Percentiles rank a stretch among this genome's conserved stretches.
phyloP scores from a whole-genome alignment of 116 monocot species.

The Dioscorea cayenensis region DNA sequence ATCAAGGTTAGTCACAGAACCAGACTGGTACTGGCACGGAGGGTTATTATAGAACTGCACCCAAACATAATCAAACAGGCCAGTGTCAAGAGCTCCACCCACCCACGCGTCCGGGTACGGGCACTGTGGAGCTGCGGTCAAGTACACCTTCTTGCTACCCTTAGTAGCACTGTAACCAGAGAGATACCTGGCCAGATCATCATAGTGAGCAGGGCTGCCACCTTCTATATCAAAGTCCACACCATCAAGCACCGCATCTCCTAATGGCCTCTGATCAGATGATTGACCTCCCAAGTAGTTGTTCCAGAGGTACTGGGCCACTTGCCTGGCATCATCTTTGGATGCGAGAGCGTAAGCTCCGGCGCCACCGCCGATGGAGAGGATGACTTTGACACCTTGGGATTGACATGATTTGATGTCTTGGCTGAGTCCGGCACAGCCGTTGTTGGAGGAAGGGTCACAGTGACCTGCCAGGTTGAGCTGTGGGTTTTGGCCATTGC shows the following conservation, averaged over 20 bases:
- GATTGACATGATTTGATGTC: neutral
- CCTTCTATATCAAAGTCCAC: conserved; percentile 11
- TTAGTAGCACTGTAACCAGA: neutral
- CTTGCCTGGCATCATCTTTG: neutral
- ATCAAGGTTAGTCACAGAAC: neutral
- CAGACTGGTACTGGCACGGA: conserved; percentile 12
- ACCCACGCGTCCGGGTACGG: conserved; percentile 8
- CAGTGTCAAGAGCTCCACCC: neutral
- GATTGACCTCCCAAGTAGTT: neutral
- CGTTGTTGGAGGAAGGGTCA: neutral
- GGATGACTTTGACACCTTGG: neutral
- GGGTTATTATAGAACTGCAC: conserved; percentile 18
- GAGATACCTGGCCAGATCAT: conserved; percentile 7
- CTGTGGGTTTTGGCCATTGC: neutral
- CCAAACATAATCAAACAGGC: conserved; percentile 12
- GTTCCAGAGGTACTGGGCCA: neutral
- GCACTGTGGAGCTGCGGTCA: conserved; percentile 11
- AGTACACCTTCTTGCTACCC: conserved; percentile 10
- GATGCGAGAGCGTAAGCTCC: neutral
- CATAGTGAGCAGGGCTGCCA: conserved; percentile 1
- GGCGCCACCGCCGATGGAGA: neutral
- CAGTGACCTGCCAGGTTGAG: neutral
- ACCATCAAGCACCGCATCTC: conserved; percentile 6
- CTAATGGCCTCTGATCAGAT: neutral
- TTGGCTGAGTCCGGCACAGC: neutral